Base-by-base conservation (phyloP, 2,329 filamentous ascomycete species). In the Sporothrix dimorphospora region DNA sequence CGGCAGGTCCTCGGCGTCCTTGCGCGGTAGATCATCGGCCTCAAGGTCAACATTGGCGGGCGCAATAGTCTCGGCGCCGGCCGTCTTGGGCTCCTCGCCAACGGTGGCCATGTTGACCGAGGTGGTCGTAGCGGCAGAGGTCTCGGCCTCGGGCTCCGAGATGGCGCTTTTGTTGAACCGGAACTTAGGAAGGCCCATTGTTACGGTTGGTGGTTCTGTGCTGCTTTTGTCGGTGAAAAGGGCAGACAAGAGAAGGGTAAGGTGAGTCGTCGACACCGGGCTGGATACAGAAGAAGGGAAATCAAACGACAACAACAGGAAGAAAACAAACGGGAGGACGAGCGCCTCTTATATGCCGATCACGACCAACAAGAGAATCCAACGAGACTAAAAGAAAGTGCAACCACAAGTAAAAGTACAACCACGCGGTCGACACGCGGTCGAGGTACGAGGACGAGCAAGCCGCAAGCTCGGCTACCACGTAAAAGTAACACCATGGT, bases 121-220 rank as follows among this genome's bases (percentile, higher is more conserved):
- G 4, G 38, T n/a, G 6, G 38, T 11, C 27, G 40, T 27, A 1
- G 40, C 24, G 27, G 49, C 30, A 19, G 51, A 24, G 16, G 53
- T 42, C 51, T 9, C 51, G n/a, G 14, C 65, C 45, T 61, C 65
- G 6, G 53, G 38, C 12, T 53, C 71, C 21, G 71, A 45, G 66
- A 63, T 42, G 21, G 65, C 55, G 16, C 19, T 8, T 45, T 55
- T 72, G 57, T 40, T 53, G 66, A 69, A 69, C 6, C 55, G 71
- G 55, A 69, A 72, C 55, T 69, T 69, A 16, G 55, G 66, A 69
- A 69, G 65, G 30, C 66, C 71, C 71, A 72, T 72, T 11, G 21
- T 69, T n/a, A 19, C 16, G 4, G 61, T 65, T 40, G 11, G n/a
- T 12, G 38, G 6, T 24, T 8, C 42, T 40, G 9, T 38, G 30